phyloP scores from a whole-genome alignment of 1,139 yeast species.

The Saccharomyces hybrid region DNA sequence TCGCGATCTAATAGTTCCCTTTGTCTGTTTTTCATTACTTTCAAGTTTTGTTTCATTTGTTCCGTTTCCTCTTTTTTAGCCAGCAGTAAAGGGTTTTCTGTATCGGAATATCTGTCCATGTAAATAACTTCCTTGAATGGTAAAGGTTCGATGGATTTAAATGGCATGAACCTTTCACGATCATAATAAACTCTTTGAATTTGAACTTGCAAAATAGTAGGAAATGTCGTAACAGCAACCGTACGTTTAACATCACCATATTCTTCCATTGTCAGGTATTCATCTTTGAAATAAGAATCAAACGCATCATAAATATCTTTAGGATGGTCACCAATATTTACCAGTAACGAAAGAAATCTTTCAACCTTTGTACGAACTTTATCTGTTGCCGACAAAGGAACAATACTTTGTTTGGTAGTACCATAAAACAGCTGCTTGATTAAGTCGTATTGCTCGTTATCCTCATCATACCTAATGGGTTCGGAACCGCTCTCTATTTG shows the following conservation, averaged over 20 bases:
- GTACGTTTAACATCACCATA: slow-evolving; percentile 64
- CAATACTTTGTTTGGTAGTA: slow-evolving; percentile 48
- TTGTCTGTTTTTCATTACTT: slow-evolving; percentile 39
- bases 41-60: slow-evolving; percentile 55
- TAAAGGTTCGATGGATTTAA: slow-evolving; percentile 74
- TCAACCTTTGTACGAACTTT: slow-evolving; percentile 56
- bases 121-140: slow-evolving; percentile 72
- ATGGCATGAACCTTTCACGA: slow-evolving; percentile 60
- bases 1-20: slow-evolving; percentile 39
- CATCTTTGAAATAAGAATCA: slow-evolving; percentile 70
- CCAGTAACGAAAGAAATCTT: slow-evolving; percentile 70
- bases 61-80: slow-evolving; percentile 51
- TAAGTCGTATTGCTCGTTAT: slow-evolving; percentile 76
- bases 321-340: slow-evolving; percentile 83
- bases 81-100: slow-evolving; percentile 49
- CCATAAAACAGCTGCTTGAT: slow-evolving; percentile 80
- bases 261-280: slow-evolving; percentile 60
- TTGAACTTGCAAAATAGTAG: slow-evolving; percentile 81
- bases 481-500: slow-evolving; percentile 86
- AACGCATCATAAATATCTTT: slow-evolving; percentile 83
- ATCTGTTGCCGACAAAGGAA: slow-evolving; percentile 31
- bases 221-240: slow-evolving; percentile 62
- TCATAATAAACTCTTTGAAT: slow-evolving; percentile 92
- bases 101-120: slow-evolving; percentile 80
- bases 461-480: slow-evolving; percentile 57